These are phyloP conservation scores for Fusarium pseudoanthophilum DNA, from an alignment of 2,329 filamentous ascomycete genomes.

Conservation along the genomic window DNA sequence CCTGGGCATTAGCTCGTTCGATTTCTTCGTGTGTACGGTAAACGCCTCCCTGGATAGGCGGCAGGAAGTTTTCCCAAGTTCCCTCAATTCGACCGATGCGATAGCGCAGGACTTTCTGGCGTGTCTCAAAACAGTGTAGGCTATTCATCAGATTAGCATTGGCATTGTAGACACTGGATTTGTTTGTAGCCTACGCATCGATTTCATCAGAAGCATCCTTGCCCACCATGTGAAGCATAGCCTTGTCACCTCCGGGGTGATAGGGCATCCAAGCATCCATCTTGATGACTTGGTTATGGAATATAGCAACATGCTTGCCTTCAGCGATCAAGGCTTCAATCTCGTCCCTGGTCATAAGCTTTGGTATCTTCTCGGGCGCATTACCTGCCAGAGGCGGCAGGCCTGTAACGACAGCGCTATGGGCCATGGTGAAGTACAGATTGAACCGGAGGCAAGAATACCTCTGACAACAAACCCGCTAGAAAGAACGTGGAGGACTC, in stretches of 20 bases:
- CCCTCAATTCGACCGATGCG: conserved; percentile 86
- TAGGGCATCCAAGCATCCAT: conserved; percentile 89
- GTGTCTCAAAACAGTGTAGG: conserved; percentile 83
- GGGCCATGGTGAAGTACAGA: conserved; percentile 11
- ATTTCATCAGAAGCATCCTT: conserved; percentile 95
- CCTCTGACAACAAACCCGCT: background rate
- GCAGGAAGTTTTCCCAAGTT: conserved; percentile 86
- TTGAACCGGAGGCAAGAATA: background rate
- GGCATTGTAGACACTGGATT: background rate
- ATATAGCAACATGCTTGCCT: conserved; percentile 81
- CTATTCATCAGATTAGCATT: conserved; percentile 56
- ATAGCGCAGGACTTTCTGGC: conserved; percentile 80
- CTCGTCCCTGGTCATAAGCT: conserved; percentile 52
- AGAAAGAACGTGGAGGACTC: conserved; percentile 1
- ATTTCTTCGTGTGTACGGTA: conserved; percentile 65
- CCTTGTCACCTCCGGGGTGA: conserved; percentile 91
- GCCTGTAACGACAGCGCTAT: conserved; percentile 36
- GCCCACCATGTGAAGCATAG: conserved; percentile 93
- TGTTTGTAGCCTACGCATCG: conserved; percentile 72
- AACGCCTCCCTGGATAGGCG: conserved; percentile 89
- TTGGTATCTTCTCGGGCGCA: conserved; percentile 45
- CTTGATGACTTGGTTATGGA: conserved; percentile 84
- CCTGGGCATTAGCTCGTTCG: conserved; percentile 41
- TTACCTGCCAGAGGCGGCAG: conserved; percentile 28
- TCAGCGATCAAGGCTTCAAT: conserved; percentile 83